Conservation (phyloP, 768 basidiomycete species). For the Termitomyces sp. region DNA sequence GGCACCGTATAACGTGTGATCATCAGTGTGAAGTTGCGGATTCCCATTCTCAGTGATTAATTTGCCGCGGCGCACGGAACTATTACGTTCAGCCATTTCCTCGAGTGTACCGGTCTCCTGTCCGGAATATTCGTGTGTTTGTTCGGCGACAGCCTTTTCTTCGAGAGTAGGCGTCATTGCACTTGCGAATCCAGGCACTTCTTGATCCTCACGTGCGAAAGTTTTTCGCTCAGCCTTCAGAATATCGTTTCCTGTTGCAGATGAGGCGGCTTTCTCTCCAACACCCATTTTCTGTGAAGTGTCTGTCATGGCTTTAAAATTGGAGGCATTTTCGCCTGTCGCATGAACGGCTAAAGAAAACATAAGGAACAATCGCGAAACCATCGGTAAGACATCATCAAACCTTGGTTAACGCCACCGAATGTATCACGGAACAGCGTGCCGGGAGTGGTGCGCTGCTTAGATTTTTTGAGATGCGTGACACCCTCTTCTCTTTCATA, state of each 20-base stretch:
- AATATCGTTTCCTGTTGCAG: constrained; percentile 36
- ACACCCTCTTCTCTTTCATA: constrained; percentile 39
- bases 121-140: constrained; percentile 11
- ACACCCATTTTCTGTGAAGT: constrained; percentile 40
- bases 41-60: constrained; percentile 5
- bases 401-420: constrained; percentile 51
- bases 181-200: constrained; percentile 55
- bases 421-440: constrained; percentile 30
- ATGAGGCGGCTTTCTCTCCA: constrained; percentile 33
- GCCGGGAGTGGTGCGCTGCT: constrained; percentile 28
- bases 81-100: constrained; percentile 4
- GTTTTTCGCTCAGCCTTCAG: constrained; percentile 50
- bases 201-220: constrained; percentile 45
- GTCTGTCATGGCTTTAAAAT: constrained; percentile 29
- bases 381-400: constrained; percentile 2
- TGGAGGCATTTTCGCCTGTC: constrained; percentile 32
- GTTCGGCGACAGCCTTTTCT: constrained; percentile 54
- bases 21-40: constrained; percentile 31
- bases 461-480: constrained; percentile 35
- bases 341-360: constrained; percentile 35
- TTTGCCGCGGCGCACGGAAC: neutral
- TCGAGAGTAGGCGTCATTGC: constrained; percentile 67
- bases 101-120: constrained; percentile 3
- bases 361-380: neutral
- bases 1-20: constrained; percentile 48